Base-by-base conservation (phyloP, 192 early-diverging fungal genomes). In the Chytriomyces confervae region DNA sequence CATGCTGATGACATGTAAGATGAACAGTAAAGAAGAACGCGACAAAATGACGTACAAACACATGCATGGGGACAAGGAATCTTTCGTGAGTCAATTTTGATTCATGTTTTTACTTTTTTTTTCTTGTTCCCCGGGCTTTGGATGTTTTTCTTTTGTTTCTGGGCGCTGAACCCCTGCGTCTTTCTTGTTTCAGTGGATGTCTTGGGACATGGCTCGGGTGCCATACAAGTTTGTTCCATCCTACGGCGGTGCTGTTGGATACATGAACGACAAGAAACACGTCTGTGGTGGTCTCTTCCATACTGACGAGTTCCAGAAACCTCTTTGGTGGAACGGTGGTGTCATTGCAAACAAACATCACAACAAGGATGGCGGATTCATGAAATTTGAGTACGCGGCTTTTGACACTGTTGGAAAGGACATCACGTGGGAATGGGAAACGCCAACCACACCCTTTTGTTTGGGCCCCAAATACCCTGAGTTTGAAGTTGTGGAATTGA, bases 121-220 rank as follows among this genome's bases (percentile, higher is more conserved):
- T 18, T 18, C 16, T 18, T 45, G 0, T 46, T 8, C 16, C 18
- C 65, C 48, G 13, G 0, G 11, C 36, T 36, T 36, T 36, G n/a
- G 43, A 66, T 20, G 16, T 27, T 66, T 13, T 66, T 66, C 71
- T 65, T 46, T 66, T 66, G 70, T 65, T 46, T 23, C 70, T 66
- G 90, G 90, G 90, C 91, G 13, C 20, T 29, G 27, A 74, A 90
- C 90, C 69, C 86, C 89, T 1, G 91, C 86, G 36, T 36, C 36
- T 36, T 36, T 36, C 36, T 36, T 2, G 36, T 24, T 29, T 50
- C 47, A 60, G 50, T 65, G 91, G 91, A 84, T 85, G 23, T 86
- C 87, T 7, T 89, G 81, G 69, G 91, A 92, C 74, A 89, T 92
- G 86, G 72, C 81, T 10, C 83, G 88, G 27, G 87, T 87, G n/a